phyloP scores from a whole-genome alignment of 345 rosid genomes.

The Eucalyptus sideroxylon region DNA sequence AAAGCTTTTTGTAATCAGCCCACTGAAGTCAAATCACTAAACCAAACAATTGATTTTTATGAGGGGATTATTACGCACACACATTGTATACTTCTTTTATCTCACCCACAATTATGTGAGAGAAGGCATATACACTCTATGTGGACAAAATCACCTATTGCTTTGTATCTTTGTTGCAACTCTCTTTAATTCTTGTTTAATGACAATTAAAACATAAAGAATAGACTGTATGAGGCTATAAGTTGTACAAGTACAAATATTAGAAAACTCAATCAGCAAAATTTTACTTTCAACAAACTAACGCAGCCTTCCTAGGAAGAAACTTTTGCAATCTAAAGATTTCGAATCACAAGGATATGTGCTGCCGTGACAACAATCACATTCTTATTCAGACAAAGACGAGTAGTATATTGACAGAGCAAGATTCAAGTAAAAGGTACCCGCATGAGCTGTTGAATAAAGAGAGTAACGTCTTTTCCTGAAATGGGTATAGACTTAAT shows the following conservation, averaged over 20 bases:
- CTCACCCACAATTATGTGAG: neutral
- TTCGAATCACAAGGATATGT: neutral
- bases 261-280: neutral
- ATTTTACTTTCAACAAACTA: neutral
- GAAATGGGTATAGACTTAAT: slow-evolving; percentile 85
- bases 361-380: neutral
- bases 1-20: neutral
- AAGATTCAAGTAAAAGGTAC: slow-evolving; percentile 16
- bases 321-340: neutral
- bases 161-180: neutral
- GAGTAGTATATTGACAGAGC: neutral
- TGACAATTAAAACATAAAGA: neutral
- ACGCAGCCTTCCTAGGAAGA: neutral
- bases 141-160: neutral
- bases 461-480: slow-evolving; percentile 82
- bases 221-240: neutral
- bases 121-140: neutral
- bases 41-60: neutral
- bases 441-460: slow-evolving; percentile 98
- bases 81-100: neutral
- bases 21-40: neutral
- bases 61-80: neutral
- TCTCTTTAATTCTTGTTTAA: neutral
- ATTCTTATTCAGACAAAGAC: neutral
- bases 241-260: neutral